Conservation (phyloP, 306 rosid species). For the Trifolium subterraneum region DNA sequence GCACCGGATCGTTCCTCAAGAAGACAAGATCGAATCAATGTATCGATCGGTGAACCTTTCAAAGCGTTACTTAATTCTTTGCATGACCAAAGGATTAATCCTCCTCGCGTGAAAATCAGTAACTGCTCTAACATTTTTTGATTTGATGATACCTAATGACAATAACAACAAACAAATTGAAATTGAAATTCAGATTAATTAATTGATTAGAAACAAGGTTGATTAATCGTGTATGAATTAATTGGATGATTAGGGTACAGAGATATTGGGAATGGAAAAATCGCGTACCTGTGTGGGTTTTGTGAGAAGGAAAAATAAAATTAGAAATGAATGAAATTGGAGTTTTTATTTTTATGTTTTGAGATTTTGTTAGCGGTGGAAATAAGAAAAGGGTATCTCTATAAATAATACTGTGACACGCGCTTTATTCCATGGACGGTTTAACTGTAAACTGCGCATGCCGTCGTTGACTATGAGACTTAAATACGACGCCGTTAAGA, state of each 20-base stretch:
- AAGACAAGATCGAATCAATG: conserved; percentile 89
- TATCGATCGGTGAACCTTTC: conserved; percentile 88
- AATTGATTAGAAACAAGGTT: not conserved
- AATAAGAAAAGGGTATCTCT: not conserved
- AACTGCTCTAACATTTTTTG: conserved; percentile 84
- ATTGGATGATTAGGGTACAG: not conserved
- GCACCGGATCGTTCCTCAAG: conserved; percentile 94
- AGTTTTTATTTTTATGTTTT: not conserved
- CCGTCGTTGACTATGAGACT: conserved; percentile 22
- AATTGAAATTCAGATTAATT: not conserved
- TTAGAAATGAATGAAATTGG: not conserved
- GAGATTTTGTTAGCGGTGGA: not conserved
- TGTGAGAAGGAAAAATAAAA: not conserved
- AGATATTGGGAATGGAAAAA: not conserved
- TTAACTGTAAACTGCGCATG: conserved; percentile 19
- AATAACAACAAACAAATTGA: not conserved
- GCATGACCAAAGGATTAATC: conserved; percentile 93
- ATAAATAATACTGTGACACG: not conserved
- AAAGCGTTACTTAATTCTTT: conserved; percentile 84
- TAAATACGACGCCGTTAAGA: not conserved
- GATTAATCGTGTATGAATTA: no score
- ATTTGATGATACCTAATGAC: conserved; percentile 7
- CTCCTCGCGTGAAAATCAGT: conserved; percentile 91
- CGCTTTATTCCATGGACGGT: conserved; percentile 19
- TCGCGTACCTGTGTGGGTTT: conserved; percentile 19